A percentile compares a stretch with the other conserved stretches of the same genome.
Evolutionary conservation across 2,329 filamentous ascomycete species (phyloP).

Genomic region (Thielaviopsis euricoi): DNA sequence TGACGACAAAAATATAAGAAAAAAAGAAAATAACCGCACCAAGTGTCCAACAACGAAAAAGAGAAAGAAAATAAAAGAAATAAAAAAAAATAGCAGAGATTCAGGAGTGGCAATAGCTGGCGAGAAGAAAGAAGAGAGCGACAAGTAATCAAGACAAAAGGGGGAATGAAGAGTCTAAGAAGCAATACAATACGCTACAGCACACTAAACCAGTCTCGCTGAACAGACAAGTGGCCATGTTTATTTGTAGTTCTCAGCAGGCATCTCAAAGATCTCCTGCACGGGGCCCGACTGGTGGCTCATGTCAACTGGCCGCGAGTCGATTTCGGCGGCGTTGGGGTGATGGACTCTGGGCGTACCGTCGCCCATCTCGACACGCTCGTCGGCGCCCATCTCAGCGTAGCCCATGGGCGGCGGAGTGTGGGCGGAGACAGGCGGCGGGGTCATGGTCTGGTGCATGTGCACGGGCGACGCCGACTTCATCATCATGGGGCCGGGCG

Average conservation of each 20-base stretch:
- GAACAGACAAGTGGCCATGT: background rate
- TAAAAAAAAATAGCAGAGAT: background rate
- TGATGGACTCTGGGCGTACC: slow-evolving; percentile 20
- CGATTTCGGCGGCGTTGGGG: slow-evolving; percentile 23
- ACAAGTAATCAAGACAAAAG: background rate
- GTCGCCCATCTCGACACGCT: slow-evolving; percentile 18
- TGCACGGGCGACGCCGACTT: background rate
- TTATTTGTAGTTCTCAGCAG: slow-evolving; percentile 20
- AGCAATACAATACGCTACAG: background rate
- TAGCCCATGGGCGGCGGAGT: slow-evolving; percentile 4
- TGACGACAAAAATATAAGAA: background rate
- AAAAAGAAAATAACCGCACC: background rate
- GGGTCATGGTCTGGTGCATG: background rate
- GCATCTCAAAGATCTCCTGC: slow-evolving; percentile 26
- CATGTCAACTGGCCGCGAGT: slow-evolving; percentile 19
- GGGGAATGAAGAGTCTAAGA: background rate
- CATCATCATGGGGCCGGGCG: slow-evolving; percentile 3
- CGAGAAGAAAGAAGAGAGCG: background rate
- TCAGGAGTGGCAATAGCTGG: background rate
- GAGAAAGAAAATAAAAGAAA: background rate
- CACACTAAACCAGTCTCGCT: background rate
- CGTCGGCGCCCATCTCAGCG: slow-evolving; percentile 14
- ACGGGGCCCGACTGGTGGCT: slow-evolving; percentile 20
- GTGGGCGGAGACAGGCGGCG: slow-evolving; percentile 11
- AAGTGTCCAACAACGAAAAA: background rate